Evolutionary conservation across 495 filamentous ascomycete genomes (phyloP).

Genomic region (Penicillium malachiteum): DNA sequence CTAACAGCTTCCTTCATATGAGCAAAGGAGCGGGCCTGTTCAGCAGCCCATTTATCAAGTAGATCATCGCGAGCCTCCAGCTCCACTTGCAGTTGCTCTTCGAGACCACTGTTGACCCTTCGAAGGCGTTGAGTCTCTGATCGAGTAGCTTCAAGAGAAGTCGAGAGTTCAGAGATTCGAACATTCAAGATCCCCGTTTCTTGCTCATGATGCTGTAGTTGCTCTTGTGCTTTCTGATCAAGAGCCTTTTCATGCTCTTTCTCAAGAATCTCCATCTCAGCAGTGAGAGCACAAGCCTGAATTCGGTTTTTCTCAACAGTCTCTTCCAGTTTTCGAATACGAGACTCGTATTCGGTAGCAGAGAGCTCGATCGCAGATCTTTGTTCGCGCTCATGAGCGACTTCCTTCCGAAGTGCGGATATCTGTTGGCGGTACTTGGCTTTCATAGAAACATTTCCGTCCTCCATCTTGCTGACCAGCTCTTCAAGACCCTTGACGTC

Average conservation of each 20-base stretch:
- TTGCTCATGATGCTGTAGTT: conserved; percentile 40
- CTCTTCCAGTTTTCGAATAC: conserved; percentile 43
- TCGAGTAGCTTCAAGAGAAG: conserved; percentile 32
- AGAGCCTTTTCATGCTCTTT: conserved; percentile 27
- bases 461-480: conserved; percentile 59
- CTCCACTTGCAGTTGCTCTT: conserved; percentile 36
- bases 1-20: conserved; percentile 41
- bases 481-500: conserved; percentile 64
- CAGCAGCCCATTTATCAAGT: conserved; percentile 39
- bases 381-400: conserved; percentile 36
- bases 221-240: conserved; percentile 30
- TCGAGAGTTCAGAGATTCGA: conserved; percentile 38
- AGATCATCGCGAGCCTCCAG: conserved; percentile 37
- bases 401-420: conserved; percentile 37
- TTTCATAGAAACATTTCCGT: conserved; percentile 43
- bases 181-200: conserved; percentile 43
- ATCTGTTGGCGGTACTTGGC: conserved; percentile 35
- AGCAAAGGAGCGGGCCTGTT: conserved; percentile 38
- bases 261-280: conserved; percentile 33
- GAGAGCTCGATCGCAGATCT: conserved; percentile 37
- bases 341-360: conserved; percentile 30
- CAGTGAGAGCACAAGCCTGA: conserved; percentile 36
- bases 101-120: conserved; percentile 33
- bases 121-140: conserved; percentile 34
- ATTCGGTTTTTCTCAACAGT: conserved; percentile 34